Evolutionary conservation across 2,329 filamentous ascomycete genomes (phyloP).

Genomic region (Tetracladium maxilliforme): DNA sequence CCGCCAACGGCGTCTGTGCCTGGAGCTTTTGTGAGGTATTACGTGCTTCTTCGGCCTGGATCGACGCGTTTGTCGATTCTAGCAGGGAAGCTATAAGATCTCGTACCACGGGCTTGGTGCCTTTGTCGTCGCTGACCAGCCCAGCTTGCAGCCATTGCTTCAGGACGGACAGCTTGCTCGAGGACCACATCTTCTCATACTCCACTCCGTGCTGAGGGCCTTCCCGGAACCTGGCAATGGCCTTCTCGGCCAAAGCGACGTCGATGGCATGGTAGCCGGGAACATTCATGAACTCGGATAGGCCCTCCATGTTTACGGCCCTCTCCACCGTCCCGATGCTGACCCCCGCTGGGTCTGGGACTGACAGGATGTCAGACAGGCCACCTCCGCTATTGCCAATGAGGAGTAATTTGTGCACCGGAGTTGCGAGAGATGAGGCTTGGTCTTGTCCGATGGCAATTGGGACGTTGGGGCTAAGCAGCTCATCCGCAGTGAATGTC

Average conservation of each 20-base stretch:
- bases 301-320: slow-evolving; percentile 6
- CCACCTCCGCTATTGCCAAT: too few species aligned
- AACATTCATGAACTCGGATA: too few species aligned
- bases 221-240: slow-evolving; percentile 51
- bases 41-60: slow-evolving; percentile 33
- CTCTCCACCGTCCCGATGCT: slow-evolving; percentile 4
- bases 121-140: slow-evolving; percentile 18
- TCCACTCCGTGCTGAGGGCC: slow-evolving; percentile 54
- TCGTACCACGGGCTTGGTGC: slow-evolving; percentile 51
- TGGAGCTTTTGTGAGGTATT: neutral
- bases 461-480: too few species aligned
- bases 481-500: too few species aligned
- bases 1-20: neutral
- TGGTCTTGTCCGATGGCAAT: too few species aligned
- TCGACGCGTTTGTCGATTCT: slow-evolving; percentile 30
- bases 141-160: slow-evolving; percentile 47
- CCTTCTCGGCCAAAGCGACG: slow-evolving; percentile 42
- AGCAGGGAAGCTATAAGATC: slow-evolving; percentile 55
- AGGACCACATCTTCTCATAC: slow-evolving; percentile 62
- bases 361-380: too few species aligned
- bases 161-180: slow-evolving; percentile 52
- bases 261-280: slow-evolving; percentile 51
- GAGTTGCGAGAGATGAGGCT: slow-evolving; percentile 63
- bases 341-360: too few species aligned
- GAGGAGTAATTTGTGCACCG: slow-evolving; percentile 79